Evolutionary conservation across 495 filamentous ascomycete species (phyloP), one percentile per base, ranked within the genome.

Genomic region (Astrothelium subdiscretum): DNA sequence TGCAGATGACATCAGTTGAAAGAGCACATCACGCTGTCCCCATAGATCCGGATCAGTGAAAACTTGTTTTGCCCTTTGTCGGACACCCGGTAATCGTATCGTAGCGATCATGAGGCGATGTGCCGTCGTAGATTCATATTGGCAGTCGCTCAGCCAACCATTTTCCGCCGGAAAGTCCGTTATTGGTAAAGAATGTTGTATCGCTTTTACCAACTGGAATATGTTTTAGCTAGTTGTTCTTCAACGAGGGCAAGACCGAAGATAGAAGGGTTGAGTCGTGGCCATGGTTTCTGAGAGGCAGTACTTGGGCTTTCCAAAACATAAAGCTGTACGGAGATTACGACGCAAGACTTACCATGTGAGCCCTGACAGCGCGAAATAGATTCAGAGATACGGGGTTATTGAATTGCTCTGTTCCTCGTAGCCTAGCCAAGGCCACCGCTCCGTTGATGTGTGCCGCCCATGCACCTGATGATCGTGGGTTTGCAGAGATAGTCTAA

Each of bases 301-400:
- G n/a, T n/a, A n/a, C n/a, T n/a, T n/a, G n/a, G n/a, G n/a, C n/a
- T n/a, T n/a, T n/a, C n/a, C n/a, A n/a, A n/a, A n/a, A n/a, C n/a
- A n/a, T n/a, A n/a, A n/a, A n/a, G n/a, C n/a, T n/a, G n/a, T n/a
- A n/a, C n/a, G n/a, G n/a, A n/a, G n/a, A n/a, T n/a, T n/a, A n/a
- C n/a, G n/a, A n/a, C n/a, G n/a, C n/a, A n/a, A 43, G 59, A 52
- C 67, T 2, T 66, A 71, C 70, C 71, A 73, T 73, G 61, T 67
- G 65, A 1, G 64, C 69, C 31, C 71, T 54, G 6, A 73, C 69
- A 35, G 71, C 71, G 54, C 69, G 63, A 57, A 73, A 73, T 8
- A 73, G 65, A 6, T 60, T 61, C 29, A 68, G 60, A 2, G 67
- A 68, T 54, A 63, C 57, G 26, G 63, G 64, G 43, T 67, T 65